A percentile compares a stretch with the other conserved stretches of the same genome.
These are phyloP conservation scores for Auricularia auricula-judae DNA, from an alignment of 768 basidiomycete genomes.

Conservation along the genomic window DNA sequence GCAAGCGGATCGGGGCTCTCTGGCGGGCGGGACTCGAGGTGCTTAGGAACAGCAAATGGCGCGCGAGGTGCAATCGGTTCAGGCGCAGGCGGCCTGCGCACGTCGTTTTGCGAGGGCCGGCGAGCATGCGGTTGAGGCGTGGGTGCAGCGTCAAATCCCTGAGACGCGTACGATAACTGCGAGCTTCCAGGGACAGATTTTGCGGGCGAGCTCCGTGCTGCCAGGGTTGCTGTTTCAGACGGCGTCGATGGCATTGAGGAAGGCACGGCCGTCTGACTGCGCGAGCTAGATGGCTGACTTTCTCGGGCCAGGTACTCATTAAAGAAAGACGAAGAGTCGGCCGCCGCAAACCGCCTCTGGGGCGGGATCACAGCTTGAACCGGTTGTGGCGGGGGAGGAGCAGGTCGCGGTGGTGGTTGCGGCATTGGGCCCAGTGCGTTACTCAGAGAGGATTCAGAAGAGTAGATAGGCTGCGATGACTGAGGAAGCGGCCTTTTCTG, in stretches of 20 bases:
- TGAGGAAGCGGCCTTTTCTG: background rate
- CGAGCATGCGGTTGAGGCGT: background rate
- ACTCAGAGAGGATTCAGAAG: slow-evolving; percentile 5
- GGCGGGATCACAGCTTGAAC: slow-evolving; percentile 2
- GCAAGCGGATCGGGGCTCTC: slow-evolving; percentile 49
- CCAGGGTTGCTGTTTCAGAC: slow-evolving; percentile 28
- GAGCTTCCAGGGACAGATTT: background rate
- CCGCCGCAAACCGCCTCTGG: slow-evolving; percentile 31
- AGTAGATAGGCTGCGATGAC: background rate
- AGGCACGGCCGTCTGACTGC: background rate
- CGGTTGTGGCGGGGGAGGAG: background rate
- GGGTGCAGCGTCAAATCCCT: background rate
- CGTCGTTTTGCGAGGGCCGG: slow-evolving; percentile 5
- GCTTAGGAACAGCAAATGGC: slow-evolving; percentile 12
- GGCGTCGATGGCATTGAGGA: slow-evolving; percentile 23
- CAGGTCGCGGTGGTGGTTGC: slow-evolving; percentile 12
- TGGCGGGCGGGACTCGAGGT: slow-evolving; percentile 7
- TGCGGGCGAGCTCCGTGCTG: slow-evolving; percentile 3
- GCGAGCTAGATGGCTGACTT: background rate
- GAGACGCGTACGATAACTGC: slow-evolving; percentile 3
- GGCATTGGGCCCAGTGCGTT: slow-evolving; percentile 4
- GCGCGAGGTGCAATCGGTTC: background rate
- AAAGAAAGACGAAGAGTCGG: slow-evolving; percentile 56
- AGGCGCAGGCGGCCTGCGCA: slow-evolving; percentile 11
- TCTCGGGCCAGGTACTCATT: slow-evolving; percentile 43